A percentile compares a stretch with the other conserved stretches of the same genome.
Conservation (phyloP, 371 early-diverging fungal genomes). For the Mucor velutinosus region DNA sequence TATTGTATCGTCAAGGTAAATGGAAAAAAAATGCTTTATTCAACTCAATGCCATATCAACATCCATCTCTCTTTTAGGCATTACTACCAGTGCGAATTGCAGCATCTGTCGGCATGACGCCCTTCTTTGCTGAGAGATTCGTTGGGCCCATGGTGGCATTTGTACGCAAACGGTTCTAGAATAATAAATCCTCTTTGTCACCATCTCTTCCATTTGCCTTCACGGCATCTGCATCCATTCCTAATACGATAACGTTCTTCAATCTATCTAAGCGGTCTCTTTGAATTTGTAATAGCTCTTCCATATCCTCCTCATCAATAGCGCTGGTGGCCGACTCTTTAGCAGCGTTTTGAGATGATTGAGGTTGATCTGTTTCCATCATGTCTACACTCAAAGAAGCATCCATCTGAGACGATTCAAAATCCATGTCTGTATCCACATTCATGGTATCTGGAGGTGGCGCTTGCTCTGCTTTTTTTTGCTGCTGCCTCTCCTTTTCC, state of each 20-base stretch:
- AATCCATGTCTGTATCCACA: slow-evolving; percentile 19
- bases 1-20: slow-evolving; percentile 84
- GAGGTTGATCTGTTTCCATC: slow-evolving; percentile 2
- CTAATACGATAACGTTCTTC: slow-evolving; percentile 44
- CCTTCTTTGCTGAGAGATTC: slow-evolving; percentile 60
- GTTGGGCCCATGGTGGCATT: slow-evolving; percentile 30
- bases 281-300: slow-evolving; percentile 46
- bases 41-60: not conserved
- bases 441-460: slow-evolving; percentile 6
- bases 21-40: not conserved
- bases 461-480: slow-evolving; percentile 10
- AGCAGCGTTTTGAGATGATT: not conserved
- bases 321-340: not conserved
- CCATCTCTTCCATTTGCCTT: slow-evolving; percentile 30
- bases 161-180: slow-evolving; percentile 29
- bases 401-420: slow-evolving; percentile 17
- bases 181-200: slow-evolving; percentile 48
- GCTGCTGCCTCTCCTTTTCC: slow-evolving; percentile 21
- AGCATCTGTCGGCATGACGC: slow-evolving; percentile 69
- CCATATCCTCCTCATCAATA: slow-evolving; percentile 39
- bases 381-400: slow-evolving; percentile 2
- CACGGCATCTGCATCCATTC: slow-evolving; percentile 45
- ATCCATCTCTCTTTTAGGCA: slow-evolving; percentile 24
- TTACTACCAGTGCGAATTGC: slow-evolving; percentile 71
- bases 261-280: slow-evolving; percentile 45